Conservation (phyloP, 1,284 basidiomycete species). For the Fomitopsis betulina region DNA sequence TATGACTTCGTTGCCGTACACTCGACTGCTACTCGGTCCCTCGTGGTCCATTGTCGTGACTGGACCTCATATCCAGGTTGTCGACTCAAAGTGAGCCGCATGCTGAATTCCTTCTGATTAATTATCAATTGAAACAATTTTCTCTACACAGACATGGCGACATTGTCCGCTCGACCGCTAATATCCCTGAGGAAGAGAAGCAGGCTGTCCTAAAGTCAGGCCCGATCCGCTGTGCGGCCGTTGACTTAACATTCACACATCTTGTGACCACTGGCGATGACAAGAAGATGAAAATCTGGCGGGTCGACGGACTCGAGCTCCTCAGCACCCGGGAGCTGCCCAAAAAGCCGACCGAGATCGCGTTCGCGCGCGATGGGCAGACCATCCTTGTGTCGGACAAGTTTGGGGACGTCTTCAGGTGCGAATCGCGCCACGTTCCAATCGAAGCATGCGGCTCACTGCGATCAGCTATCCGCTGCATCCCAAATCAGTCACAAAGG, state of each 20-base stretch:
- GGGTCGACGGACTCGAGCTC: constrained; percentile 48
- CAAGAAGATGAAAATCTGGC: constrained; percentile 77
- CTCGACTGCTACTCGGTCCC: constrained; percentile 37
- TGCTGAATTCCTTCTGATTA: background rate
- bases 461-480: constrained; percentile 44
- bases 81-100: constrained; percentile 43
- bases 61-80: constrained; percentile 57
- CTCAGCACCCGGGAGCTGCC: constrained; percentile 67
- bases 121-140: constrained; percentile 9
- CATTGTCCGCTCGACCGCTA: constrained; percentile 42
- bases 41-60: constrained; percentile 39
- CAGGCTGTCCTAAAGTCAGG: constrained; percentile 41
- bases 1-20: constrained; percentile 37
- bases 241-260: constrained; percentile 43
- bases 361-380: constrained; percentile 52
- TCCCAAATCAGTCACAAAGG: constrained; percentile 10
- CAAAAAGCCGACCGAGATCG: constrained; percentile 68
- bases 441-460: background rate
- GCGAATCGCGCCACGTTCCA: background rate
- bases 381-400: constrained; percentile 77
- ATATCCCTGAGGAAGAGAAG: constrained; percentile 28
- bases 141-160: constrained; percentile 45
- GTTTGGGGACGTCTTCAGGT: constrained; percentile 84
- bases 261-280: constrained; percentile 73
- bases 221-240: constrained; percentile 57